Percentiles rank a stretch among this genome's conserved stretches.
These are phyloP conservation scores for Neoboletus brunneissimus DNA, from an alignment of 768 basidiomycete genomes.

Conservation along the genomic window DNA sequence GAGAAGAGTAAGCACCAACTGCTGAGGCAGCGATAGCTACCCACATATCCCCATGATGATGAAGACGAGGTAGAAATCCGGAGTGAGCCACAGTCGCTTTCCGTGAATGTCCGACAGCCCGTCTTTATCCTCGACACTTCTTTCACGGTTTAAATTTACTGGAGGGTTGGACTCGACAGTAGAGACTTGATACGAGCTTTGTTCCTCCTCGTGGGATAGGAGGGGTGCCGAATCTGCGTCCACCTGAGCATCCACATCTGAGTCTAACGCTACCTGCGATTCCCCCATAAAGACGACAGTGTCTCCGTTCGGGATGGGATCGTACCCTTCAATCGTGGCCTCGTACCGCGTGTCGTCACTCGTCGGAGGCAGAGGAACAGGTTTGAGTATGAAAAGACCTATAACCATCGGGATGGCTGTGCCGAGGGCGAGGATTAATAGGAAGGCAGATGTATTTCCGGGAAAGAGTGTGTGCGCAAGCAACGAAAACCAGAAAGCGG, in stretches of 20 bases:
- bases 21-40: constrained; percentile 21
- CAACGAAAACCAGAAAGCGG: constrained; percentile 85
- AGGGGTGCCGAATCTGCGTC: constrained; percentile 23
- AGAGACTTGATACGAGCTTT: constrained; percentile 23
- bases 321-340: constrained; percentile 15
- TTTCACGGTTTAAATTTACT: background rate
- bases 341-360: constrained; percentile 9
- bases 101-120: constrained; percentile 52
- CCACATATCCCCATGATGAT: constrained; percentile 53
- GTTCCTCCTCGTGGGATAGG: constrained; percentile 18
- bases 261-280: constrained; percentile 12
- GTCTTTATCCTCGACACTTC: constrained; percentile 18
- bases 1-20: background rate
- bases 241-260: constrained; percentile 9
- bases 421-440: constrained; percentile 73
- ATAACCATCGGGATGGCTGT: constrained; percentile 77
- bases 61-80: constrained; percentile 67
- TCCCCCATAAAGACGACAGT: constrained; percentile 24
- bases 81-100: constrained; percentile 44
- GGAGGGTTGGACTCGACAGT: constrained; percentile 26
- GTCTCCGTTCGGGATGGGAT: constrained; percentile 17
- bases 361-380: constrained; percentile 54
- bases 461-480: constrained; percentile 70
- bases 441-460: constrained; percentile 74
- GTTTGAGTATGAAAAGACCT: constrained; percentile 71